A percentile compares a stretch with the other conserved stretches of the same genome.
Conservation (phyloP, 305 asterid genomes). For the Fraxinus velutina region DNA sequence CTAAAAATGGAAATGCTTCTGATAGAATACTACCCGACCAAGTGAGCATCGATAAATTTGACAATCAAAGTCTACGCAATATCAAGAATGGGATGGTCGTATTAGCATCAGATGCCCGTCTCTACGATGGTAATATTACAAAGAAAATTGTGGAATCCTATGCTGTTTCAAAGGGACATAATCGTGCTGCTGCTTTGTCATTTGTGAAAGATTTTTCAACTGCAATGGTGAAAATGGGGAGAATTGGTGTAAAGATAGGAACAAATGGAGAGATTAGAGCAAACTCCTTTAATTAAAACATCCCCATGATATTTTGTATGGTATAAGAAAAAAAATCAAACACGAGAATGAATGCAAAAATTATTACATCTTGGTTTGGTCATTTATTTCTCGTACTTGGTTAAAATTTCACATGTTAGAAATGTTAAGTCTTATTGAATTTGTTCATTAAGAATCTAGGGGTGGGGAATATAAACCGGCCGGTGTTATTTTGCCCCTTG, state of each 20-base stretch:
- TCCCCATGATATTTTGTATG: not conserved
- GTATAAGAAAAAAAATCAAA: not conserved
- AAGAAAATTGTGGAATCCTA: constrained; percentile 28
- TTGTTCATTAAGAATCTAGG: not conserved
- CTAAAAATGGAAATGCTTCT: constrained; percentile 15
- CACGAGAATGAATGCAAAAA: not conserved
- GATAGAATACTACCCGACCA: constrained; percentile 30
- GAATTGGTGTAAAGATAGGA: constrained; percentile 18
- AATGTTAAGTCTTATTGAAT: not conserved
- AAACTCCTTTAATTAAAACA: constrained; percentile 22
- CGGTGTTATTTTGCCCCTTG: not conserved
- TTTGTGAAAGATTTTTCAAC: constrained; percentile 6
- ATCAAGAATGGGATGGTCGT: constrained; percentile 29
- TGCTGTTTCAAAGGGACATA: not conserved
- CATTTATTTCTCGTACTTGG: not conserved
- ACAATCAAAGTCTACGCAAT: constrained; percentile 27
- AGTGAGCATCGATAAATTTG: constrained; percentile 6
- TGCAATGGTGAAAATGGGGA: constrained; percentile 22
- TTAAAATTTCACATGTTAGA: not conserved
- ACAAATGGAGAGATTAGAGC: constrained; percentile 30
- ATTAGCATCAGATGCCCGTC: constrained; percentile 35
- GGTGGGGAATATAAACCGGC: not conserved
- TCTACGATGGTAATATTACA: constrained; percentile 26
- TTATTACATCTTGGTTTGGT: not conserved
- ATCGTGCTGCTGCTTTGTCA: not conserved